phyloP scores from a whole-genome alignment of 768 basidiomycete genomes.

The Collybia sordida region DNA sequence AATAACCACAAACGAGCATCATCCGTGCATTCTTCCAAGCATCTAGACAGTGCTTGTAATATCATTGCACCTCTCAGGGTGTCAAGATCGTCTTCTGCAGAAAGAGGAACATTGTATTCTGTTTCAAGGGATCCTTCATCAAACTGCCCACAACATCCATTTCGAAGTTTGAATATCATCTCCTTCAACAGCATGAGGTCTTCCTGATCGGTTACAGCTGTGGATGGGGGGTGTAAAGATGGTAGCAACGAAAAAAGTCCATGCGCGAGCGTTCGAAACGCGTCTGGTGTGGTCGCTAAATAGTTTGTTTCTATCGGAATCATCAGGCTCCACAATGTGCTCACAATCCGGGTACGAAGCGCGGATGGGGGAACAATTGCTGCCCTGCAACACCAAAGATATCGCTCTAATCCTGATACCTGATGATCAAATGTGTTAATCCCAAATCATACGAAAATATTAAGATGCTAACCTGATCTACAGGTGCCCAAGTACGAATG shows the following conservation, averaged over 20 bases:
- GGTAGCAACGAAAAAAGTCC: slow-evolving; percentile 52
- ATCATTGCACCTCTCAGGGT: slow-evolving; percentile 36
- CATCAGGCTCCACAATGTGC: slow-evolving; percentile 46
- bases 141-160: slow-evolving; percentile 49
- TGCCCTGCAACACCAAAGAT: slow-evolving; percentile 71
- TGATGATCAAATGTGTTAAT: slow-evolving; percentile 10
- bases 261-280: slow-evolving; percentile 52
- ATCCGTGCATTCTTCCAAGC: slow-evolving; percentile 48
- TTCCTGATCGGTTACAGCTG: slow-evolving; percentile 14
- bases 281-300: slow-evolving; percentile 37
- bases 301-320: slow-evolving; percentile 42
- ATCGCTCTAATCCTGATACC: slow-evolving; percentile 55
- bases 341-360: slow-evolving; percentile 50
- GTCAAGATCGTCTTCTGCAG: slow-evolving; percentile 33
- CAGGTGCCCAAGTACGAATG: slow-evolving; percentile 53
- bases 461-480: slow-evolving; percentile 49
- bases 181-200: slow-evolving; percentile 39
- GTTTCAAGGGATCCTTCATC: slow-evolving; percentile 46
- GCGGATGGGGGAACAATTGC: slow-evolving; percentile 40
- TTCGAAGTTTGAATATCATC: slow-evolving; percentile 42
- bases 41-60: slow-evolving; percentile 47
- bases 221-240: slow-evolving; percentile 26
- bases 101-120: slow-evolving; percentile 43
- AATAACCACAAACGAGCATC: slow-evolving; percentile 51
- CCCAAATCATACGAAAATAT: background rate